Evolutionary conservation across 2,329 filamentous ascomycete species (phyloP).

Genomic region (Domatiomyces catenatus): DNA sequence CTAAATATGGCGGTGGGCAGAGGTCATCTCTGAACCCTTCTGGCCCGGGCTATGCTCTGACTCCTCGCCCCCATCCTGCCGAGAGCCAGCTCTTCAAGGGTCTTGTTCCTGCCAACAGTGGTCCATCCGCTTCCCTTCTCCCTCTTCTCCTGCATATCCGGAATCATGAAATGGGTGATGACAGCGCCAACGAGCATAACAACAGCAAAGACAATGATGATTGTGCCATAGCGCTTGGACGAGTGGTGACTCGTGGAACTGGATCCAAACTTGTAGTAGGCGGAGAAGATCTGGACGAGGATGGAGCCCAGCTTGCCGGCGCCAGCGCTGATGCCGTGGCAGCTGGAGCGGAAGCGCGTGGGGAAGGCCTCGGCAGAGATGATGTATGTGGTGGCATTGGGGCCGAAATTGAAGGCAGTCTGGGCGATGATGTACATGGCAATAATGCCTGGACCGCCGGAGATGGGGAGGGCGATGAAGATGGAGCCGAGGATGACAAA

Average conservation of each 20-base stretch:
- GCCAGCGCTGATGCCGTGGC: slow-evolving; percentile 40
- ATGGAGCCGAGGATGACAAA: slow-evolving; percentile 30
- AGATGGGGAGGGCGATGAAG: slow-evolving; percentile 25
- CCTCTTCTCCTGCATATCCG: slow-evolving; percentile 22
- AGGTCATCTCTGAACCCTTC: not conserved
- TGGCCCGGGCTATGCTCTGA: slow-evolving; percentile 6
- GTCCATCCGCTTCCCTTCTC: slow-evolving; percentile 7
- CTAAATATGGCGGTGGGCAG: not conserved
- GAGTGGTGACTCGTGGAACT: slow-evolving; percentile 19
- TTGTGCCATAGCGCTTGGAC: slow-evolving; percentile 26
- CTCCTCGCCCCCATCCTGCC: slow-evolving; percentile 25
- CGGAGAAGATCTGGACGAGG: slow-evolving; percentile 26
- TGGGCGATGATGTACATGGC: slow-evolving; percentile 32
- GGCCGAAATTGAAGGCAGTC: slow-evolving; percentile 34
- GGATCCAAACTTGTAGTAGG: slow-evolving; percentile 26
- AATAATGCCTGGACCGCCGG: slow-evolving; percentile 23
- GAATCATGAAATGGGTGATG: slow-evolving; percentile 28
- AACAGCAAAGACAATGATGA: slow-evolving; percentile 27
- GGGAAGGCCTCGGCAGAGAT: slow-evolving; percentile 44
- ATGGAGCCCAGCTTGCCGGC: slow-evolving; percentile 39
- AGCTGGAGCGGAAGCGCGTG: slow-evolving; percentile 38
- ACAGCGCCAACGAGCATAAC: slow-evolving; percentile 28
- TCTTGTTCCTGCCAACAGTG: slow-evolving; percentile 22
- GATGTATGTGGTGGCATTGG: slow-evolving; percentile 29
- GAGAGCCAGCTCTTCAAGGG: slow-evolving; percentile 25